A percentile compares a stretch with the other conserved stretches of the same genome.
phyloP scores from a whole-genome alignment of 2,329 filamentous ascomycete species.

The Colletotrichum tanaceti region DNA sequence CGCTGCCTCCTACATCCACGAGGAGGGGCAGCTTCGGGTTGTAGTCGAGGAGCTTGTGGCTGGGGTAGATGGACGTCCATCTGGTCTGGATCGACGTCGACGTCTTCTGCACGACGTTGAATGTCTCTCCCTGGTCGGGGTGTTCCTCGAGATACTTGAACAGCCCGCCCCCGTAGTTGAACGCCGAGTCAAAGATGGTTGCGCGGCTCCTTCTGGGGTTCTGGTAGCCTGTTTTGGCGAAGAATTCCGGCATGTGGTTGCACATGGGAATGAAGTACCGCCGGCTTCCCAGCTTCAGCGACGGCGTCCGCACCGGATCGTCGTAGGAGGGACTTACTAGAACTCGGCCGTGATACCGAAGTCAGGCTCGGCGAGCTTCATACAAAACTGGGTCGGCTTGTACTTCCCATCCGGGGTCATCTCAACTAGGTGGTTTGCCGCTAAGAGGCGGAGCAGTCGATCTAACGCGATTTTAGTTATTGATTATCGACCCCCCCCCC shows the following conservation, averaged over 20 bases:
- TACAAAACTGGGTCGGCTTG: not conserved
- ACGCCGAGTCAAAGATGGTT: constrained; percentile 1
- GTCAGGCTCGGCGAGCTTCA: not conserved
- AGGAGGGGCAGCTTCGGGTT: constrained; percentile 17
- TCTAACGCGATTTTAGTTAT: not conserved
- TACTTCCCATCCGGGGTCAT: not conserved
- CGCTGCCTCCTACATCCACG: constrained; percentile 23
- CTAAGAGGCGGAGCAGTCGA: constrained; percentile 17
- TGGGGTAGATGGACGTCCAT: constrained; percentile 25
- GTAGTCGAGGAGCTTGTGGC: not conserved
- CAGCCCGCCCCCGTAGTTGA: constrained; percentile 1
- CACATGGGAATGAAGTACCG: not conserved
- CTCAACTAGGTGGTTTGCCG: constrained; percentile 5
- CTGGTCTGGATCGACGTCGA: not conserved
- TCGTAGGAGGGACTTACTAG: not conserved
- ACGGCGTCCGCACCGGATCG: too few relatives aligned
- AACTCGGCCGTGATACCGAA: not conserved
- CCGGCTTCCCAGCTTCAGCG: not conserved
- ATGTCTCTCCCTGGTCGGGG: not conserved
- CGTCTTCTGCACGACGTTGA: constrained; percentile 18
- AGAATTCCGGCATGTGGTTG: constrained; percentile 12
- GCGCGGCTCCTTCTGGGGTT: not conserved
- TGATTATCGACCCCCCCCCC: too few relatives aligned
- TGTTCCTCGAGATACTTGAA: constrained; percentile 5
- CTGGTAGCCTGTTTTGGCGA: not conserved